Evolutionary conservation across 2,329 filamentous ascomycete genomes (phyloP).

Genomic region (Aureobasidium uvarum): DNA sequence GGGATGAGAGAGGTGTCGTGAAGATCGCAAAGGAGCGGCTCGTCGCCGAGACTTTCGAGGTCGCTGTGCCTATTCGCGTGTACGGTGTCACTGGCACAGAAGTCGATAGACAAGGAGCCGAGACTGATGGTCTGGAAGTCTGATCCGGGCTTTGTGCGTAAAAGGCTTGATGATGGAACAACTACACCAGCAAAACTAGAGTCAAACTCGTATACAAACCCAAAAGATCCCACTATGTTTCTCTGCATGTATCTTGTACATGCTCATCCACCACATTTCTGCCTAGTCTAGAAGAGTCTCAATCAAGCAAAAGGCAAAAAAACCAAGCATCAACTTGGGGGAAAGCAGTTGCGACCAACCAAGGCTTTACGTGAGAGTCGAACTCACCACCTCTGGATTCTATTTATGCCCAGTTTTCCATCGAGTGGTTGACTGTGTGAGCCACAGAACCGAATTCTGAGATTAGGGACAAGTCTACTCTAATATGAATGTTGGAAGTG

Average conservation of each 20-base stretch:
- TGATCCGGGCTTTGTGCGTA: background rate
- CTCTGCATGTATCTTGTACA: background rate
- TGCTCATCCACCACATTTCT: background rate
- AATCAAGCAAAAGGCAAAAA: background rate
- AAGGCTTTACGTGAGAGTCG: background rate
- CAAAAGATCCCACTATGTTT: background rate
- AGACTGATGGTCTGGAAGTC: constrained; percentile 27
- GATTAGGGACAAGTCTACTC: background rate
- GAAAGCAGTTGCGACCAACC: background rate
- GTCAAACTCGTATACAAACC: background rate
- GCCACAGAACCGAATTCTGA: background rate
- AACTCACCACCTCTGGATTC: background rate
- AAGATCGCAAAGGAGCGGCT: constrained; percentile 39
- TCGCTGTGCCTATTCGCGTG: constrained; percentile 40
- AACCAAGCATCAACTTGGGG: background rate
- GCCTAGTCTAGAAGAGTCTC: too few species aligned
- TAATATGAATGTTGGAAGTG: too few species aligned
- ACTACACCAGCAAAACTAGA: background rate
- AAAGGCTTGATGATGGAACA: background rate
- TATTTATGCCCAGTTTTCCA: background rate
- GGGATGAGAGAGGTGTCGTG: constrained; percentile 39
- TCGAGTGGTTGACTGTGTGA: background rate
- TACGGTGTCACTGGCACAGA: constrained; percentile 36
- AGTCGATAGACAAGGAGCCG: constrained; percentile 26
- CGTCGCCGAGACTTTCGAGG: constrained; percentile 40